A percentile compares a stretch with the other conserved stretches of the same genome.
Evolutionary conservation across 2,329 filamentous ascomycete genomes (phyloP).

Genomic region (Penicillium sp.): DNA sequence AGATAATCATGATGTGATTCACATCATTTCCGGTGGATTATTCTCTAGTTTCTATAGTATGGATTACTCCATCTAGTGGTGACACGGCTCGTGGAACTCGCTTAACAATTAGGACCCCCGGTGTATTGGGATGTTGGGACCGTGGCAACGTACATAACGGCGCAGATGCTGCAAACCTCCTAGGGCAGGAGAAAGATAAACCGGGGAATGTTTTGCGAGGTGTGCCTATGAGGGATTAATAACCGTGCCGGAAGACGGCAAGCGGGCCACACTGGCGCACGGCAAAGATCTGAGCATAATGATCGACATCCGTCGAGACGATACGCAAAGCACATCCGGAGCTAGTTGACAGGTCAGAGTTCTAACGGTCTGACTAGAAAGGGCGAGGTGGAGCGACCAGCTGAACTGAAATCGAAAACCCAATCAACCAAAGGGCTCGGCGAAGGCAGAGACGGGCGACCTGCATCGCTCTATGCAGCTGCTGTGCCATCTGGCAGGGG

Average conservation of each 20-base stretch:
- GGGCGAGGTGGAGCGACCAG: neutral
- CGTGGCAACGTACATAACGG: neutral
- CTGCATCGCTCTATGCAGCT: conserved; percentile 2
- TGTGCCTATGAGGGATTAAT: neutral
- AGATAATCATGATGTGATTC: neutral
- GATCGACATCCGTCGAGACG: neutral
- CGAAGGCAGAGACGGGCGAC: conserved; percentile 7
- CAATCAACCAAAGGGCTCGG: conserved; percentile 1
- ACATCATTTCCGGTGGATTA: neutral
- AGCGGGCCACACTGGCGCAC: neutral
- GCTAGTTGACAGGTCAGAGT: neutral
- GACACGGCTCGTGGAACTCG: neutral
- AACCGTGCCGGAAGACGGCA: neutral
- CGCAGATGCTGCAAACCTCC: neutral
- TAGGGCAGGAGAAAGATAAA: neutral
- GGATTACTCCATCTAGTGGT: neutral
- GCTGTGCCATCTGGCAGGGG: neutral
- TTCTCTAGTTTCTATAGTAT: neutral
- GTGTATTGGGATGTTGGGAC: neutral
- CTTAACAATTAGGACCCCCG: neutral
- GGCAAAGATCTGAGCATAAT: neutral
- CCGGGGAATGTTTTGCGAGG: neutral
- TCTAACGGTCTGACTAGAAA: neutral
- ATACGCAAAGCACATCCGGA: neutral
- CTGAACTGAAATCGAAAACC: neutral